Evolutionary conservation across 805 yeast species (phyloP).

Genomic region (Yamadazyma laniorum): DNA sequence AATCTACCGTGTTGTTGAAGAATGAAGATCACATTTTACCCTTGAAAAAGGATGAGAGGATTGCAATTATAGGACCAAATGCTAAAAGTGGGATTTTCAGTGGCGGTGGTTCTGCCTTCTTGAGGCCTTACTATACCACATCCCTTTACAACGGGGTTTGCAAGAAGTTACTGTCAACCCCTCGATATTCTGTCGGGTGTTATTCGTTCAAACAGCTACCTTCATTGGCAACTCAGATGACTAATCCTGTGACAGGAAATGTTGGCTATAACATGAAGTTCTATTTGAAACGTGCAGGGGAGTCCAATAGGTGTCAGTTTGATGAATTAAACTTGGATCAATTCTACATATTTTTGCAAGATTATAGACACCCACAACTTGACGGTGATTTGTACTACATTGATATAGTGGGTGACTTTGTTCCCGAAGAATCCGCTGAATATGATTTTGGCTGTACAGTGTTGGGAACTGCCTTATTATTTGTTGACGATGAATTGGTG

Average conservation of each 20-base stretch:
- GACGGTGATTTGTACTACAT: constrained; percentile 36
- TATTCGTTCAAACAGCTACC: constrained; percentile 30
- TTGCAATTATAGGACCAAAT: constrained; percentile 34
- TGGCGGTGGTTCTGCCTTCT: constrained; percentile 36
- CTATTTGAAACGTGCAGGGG: constrained; percentile 17
- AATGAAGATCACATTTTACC: constrained; percentile 27
- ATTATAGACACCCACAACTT: constrained; percentile 18
- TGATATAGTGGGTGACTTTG: constrained; percentile 42
- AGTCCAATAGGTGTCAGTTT: constrained; percentile 15
- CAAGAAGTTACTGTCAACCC: constrained; percentile 15
- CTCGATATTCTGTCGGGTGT: constrained; percentile 31
- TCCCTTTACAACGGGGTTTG: constrained; percentile 25
- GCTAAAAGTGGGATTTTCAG: constrained; percentile 28
- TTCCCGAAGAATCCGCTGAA: constrained; percentile 46
- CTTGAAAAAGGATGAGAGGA: constrained; percentile 27
- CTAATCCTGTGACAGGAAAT: constrained; percentile 22
- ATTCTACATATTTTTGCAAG: constrained; percentile 21
- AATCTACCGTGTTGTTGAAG: constrained; percentile 29
- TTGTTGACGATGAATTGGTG: constrained; percentile 48
- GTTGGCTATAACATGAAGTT: constrained; percentile 24
- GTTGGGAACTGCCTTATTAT: constrained; percentile 56
- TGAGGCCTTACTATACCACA: constrained; percentile 25
- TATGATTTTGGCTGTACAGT: constrained; percentile 53
- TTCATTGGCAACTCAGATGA: constrained; percentile 21
- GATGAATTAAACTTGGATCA: constrained; percentile 21